Evolutionary conservation across 345 rosid genomes (phyloP).

Genomic region (Pugionium dolabratum): DNA sequence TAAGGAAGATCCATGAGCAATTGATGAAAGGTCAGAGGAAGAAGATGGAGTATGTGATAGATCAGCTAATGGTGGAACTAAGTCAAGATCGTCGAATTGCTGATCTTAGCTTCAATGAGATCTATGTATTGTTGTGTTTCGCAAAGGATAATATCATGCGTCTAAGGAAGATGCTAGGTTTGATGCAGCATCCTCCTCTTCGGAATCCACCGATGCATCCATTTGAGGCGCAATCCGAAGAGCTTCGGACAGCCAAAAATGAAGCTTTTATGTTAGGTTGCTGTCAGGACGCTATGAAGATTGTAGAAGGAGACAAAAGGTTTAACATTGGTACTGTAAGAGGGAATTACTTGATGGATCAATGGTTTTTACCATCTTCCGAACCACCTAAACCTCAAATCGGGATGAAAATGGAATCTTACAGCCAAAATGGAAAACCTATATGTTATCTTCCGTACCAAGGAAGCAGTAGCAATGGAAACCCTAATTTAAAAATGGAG

Average conservation of each 20-base stretch:
- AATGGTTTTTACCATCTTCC: conserved; percentile 1
- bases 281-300: too few relatives aligned
- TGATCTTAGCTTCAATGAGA: conserved; percentile 19
- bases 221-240: not conserved
- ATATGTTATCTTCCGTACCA: not conserved
- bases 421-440: not conserved
- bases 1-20: conserved; percentile 1
- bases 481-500: conserved; percentile 15
- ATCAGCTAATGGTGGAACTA: conserved; percentile 36
- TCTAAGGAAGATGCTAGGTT: not conserved
- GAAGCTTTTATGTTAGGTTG: not conserved
- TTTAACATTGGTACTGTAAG: not conserved
- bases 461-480: conserved; percentile 24
- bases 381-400: not conserved
- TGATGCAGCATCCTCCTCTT: conserved; percentile 1
- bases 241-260: not conserved
- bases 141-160: not conserved
- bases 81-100: not conserved
- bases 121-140: conserved; percentile 10
- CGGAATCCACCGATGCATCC: conserved; percentile 5
- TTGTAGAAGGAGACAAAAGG: not conserved
- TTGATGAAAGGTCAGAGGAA: not conserved
- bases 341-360: conserved; percentile 18
- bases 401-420: not conserved
- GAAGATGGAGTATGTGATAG: conserved; percentile 16